These are phyloP conservation scores for Zasmidium citrigriseum DNA, from an alignment of 2,329 filamentous ascomycete genomes.

Conservation along the genomic window DNA sequence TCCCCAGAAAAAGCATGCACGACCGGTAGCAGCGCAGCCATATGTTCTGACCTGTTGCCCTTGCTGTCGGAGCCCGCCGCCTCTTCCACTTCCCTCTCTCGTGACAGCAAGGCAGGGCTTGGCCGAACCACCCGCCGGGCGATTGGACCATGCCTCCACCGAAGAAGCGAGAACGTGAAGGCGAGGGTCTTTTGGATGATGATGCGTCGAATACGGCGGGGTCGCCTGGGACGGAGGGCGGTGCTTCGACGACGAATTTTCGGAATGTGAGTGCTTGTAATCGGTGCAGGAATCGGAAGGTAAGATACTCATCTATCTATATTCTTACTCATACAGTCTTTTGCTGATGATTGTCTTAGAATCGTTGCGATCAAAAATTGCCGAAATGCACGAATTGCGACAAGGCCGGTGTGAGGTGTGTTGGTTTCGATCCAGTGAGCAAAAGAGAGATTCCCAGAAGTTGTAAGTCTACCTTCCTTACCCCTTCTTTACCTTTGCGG, in stretches of 20 bases:
- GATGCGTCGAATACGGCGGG: constrained; percentile 3
- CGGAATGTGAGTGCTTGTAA: constrained; percentile 83
- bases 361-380: constrained; percentile 89
- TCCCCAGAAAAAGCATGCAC: not conserved
- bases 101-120: not conserved
- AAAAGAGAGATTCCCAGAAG: constrained; percentile 87
- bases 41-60: not conserved
- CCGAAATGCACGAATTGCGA: constrained; percentile 90
- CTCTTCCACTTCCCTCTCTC: no score
- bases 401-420: constrained; percentile 87
- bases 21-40: not conserved
- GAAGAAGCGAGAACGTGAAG: constrained; percentile 21
- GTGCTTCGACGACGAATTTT: constrained; percentile 63
- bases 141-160: not conserved
- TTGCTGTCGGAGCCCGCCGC: constrained; percentile 1
- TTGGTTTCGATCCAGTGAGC: constrained; percentile 94
- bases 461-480: constrained; percentile 43
- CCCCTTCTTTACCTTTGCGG: no score
- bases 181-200: not conserved
- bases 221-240: constrained; percentile 13
- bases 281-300: constrained; percentile 81
- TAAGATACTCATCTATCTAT: no score
- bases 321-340: not conserved
- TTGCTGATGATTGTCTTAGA: constrained; percentile 43
- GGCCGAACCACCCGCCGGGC: not conserved